Base-by-base conservation (phyloP, 1,139 yeast species). In the Wickerhamomyces sp. region DNA sequence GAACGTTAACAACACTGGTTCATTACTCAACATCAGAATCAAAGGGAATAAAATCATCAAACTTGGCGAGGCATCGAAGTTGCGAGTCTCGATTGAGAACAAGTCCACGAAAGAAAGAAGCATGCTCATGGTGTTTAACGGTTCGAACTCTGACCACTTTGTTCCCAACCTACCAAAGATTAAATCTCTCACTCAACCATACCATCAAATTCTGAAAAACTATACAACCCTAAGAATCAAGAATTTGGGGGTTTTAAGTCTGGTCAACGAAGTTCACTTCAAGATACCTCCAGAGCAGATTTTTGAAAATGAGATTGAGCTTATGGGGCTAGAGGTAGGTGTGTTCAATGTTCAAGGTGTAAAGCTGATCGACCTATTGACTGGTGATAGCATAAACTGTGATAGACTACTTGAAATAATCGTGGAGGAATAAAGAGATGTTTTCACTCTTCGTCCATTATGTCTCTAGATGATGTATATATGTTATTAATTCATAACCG, bases 321-420 rank as follows among this genome's bases (percentile, higher is more conserved):
- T 87, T 44, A 66, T 84, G 46, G 91, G 90, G 0, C 66, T 84
- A 10, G 75, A 79, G 34, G 71, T 75, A 50, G 95, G 95, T 0
- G 74, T 82, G 10, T 81, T 75, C 59, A 78, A 79, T 41, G 66
- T 87, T 32, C 81, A 78, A 47, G 91, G 89, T 2, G 72, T 84
- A 15, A 76, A 77, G 47, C 69, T 87, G 9, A 73, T 81, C 44
- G 95, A 87, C 58, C 68, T 80, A 10, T 61, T 62, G 36, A 74
- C 81, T 29, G 90, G 93, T 4, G 93, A 85, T 51, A 78, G 81
- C 2, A 72, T 82, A 53, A 91, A 82, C 52, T 83, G 87, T 59
- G 91, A 90, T 1, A 76, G 78, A 50, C 65, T 85, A 44, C 71
- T 86, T 23, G 91, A 85, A 56, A 85, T 87, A 2, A 76, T 83